Evolutionary conservation across 2,329 filamentous ascomycete species (phyloP).

Genomic region (Pseudocercospora musae): DNA sequence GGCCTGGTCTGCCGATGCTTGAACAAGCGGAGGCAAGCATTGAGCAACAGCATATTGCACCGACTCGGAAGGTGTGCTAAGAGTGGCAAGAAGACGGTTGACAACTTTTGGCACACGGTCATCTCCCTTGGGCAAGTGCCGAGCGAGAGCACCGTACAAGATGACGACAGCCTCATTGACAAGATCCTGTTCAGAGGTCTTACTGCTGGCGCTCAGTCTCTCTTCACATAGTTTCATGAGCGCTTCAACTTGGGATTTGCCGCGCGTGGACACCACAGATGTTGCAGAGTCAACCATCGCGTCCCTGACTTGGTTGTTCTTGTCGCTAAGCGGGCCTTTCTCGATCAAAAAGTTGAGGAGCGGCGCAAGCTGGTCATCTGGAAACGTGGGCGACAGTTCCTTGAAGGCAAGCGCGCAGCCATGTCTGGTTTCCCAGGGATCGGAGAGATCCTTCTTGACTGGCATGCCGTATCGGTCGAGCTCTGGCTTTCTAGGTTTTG

Average conservation of each 20-base stretch:
- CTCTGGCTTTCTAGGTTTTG: slow-evolving; percentile 77
- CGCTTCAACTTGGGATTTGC: slow-evolving; percentile 76
- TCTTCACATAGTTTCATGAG: slow-evolving; percentile 90
- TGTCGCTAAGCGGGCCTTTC: slow-evolving; percentile 81
- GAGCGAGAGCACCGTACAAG: slow-evolving; percentile 89
- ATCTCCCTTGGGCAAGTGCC: slow-evolving; percentile 82
- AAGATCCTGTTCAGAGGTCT: slow-evolving; percentile 75
- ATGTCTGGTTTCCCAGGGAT: slow-evolving; percentile 88
- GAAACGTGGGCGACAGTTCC: slow-evolving; percentile 70
- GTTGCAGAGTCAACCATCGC: slow-evolving; percentile 93
- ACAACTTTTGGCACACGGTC: slow-evolving; percentile 83
- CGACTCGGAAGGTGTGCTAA: slow-evolving; percentile 92
- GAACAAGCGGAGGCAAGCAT: slow-evolving; percentile 87
- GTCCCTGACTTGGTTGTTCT: slow-evolving; percentile 69
- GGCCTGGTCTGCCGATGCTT: slow-evolving; percentile 72
- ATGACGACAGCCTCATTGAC: slow-evolving; percentile 98
- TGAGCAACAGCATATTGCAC: slow-evolving; percentile 96
- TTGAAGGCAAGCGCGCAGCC: slow-evolving; percentile 85
- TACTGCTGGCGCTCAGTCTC: slow-evolving; percentile 80
- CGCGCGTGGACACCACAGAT: slow-evolving; percentile 74
- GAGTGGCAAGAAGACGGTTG: slow-evolving; percentile 75
- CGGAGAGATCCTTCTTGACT: slow-evolving; percentile 78
- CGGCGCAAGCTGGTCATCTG: slow-evolving; percentile 64
- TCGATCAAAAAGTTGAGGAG: slow-evolving; percentile 86
- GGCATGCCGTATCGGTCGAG: slow-evolving; percentile 95